Conservation (phyloP, 306 rosid genomes). For the Sicyos baderoa region DNA sequence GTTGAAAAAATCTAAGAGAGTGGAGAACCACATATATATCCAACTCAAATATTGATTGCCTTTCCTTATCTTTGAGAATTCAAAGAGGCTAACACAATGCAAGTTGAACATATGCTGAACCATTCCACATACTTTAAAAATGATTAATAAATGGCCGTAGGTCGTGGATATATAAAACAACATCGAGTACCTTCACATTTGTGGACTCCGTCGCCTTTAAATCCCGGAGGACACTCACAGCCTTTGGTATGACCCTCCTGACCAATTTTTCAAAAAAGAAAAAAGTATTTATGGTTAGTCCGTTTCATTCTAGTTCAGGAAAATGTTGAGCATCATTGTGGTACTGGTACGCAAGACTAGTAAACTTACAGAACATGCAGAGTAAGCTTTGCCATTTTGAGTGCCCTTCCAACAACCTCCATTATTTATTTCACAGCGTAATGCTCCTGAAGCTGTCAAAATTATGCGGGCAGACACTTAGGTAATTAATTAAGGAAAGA, state of each 20-base stretch:
- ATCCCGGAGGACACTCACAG: conserved; percentile 83
- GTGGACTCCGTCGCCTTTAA: conserved; percentile 68
- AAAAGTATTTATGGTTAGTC: background rate
- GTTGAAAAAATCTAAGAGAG: background rate
- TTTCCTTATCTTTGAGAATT: background rate
- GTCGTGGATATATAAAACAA: conserved; percentile 10
- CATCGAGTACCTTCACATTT: conserved; percentile 63
- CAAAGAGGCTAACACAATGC: background rate
- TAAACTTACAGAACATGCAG: conserved; percentile 74
- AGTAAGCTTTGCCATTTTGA: conserved; percentile 43
- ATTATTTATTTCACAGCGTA: conserved; percentile 68
- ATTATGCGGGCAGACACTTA: conserved; percentile 14
- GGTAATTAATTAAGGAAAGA: background rate
- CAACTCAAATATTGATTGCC: background rate
- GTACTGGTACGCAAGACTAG: background rate
- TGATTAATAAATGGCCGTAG: background rate
- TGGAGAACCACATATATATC: background rate
- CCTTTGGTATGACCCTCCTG: conserved; percentile 68
- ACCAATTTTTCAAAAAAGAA: conserved; percentile 13
- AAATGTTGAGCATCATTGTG: background rate
- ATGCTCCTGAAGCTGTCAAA: conserved; percentile 66
- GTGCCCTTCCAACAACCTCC: conserved; percentile 92
- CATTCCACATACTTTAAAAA: background rate
- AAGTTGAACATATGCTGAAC: conserved; percentile 5
- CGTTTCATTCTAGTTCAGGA: background rate